Evolutionary conservation across 2,329 filamentous ascomycete genomes (phyloP).

Genomic region (Microdochium trichocladiopsis): DNA sequence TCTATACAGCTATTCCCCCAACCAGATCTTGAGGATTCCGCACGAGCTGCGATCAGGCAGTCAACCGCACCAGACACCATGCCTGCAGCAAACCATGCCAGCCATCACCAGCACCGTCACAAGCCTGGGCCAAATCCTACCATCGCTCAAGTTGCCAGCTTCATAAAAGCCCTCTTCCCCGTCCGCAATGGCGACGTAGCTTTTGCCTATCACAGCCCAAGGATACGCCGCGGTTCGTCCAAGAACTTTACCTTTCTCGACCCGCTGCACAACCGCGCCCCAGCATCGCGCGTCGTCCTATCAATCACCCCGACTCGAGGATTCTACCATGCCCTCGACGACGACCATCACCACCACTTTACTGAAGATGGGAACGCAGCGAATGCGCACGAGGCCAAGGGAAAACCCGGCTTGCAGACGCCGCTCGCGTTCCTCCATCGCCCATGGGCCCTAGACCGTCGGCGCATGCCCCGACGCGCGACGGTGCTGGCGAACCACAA

Average conservation of each 20-base stretch:
- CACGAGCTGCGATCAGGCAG: too few species aligned
- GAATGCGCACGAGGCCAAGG: neutral
- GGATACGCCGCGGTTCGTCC: neutral
- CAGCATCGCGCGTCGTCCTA: conserved; percentile 5
- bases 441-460: conserved; percentile 8
- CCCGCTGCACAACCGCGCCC: neutral
- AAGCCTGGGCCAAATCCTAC: neutral
- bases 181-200: conserved; percentile 3
- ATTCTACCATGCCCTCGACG: conserved; percentile 5
- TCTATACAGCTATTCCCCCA: too few species aligned
- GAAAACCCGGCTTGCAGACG: neutral
- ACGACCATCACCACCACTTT: too few species aligned
- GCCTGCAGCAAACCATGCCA: neutral
- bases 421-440: conserved; percentile 8
- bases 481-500: conserved; percentile 9
- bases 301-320: conserved; percentile 10
- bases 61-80: too few species aligned
- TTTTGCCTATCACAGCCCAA: conserved; percentile 7
- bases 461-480: conserved; percentile 4
- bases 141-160: neutral
- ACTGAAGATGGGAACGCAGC: too few species aligned
- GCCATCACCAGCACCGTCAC: neutral
- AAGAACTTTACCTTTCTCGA: neutral
- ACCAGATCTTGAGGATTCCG: too few species aligned
- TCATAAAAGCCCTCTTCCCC: conserved; percentile 4